phyloP scores from a whole-genome alignment of 768 basidiomycete genomes.

The Gloeophyllum trabeum region DNA sequence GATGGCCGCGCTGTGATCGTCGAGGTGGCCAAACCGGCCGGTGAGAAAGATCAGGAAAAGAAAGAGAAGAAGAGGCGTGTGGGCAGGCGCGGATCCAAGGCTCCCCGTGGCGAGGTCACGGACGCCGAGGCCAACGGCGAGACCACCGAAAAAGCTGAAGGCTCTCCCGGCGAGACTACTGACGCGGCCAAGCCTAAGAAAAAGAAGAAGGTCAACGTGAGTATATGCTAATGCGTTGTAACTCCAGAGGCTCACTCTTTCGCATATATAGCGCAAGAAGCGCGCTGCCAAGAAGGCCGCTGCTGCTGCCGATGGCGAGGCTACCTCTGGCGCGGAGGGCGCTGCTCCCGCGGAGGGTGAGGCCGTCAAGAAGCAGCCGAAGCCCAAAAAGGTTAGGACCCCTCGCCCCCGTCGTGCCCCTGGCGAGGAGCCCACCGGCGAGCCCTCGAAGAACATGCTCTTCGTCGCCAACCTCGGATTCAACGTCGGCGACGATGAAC shows the following conservation, averaged over 20 bases:
- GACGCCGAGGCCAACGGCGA: slow-evolving; percentile 86
- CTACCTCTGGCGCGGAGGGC: slow-evolving; percentile 22
- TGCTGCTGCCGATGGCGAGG: slow-evolving; percentile 16
- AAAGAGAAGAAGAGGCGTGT: slow-evolving; percentile 71
- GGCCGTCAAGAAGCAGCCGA: slow-evolving; percentile 30
- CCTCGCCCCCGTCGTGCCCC: slow-evolving; percentile 55
- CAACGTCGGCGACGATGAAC: slow-evolving; percentile 76
- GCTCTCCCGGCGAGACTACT: slow-evolving; percentile 29
- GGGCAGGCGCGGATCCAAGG: slow-evolving; percentile 78
- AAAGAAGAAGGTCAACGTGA: slow-evolving; percentile 58
- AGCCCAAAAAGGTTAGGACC: slow-evolving; percentile 44
- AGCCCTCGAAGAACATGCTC: slow-evolving; percentile 80
- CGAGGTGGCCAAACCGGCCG: slow-evolving; percentile 87
- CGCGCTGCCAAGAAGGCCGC: slow-evolving; percentile 31
- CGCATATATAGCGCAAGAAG: slow-evolving; percentile 40
- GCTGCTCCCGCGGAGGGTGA: slow-evolving; percentile 35
- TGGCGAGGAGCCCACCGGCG: slow-evolving; percentile 79
- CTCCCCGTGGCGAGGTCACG: slow-evolving; percentile 81
- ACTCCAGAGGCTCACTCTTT: not conserved
- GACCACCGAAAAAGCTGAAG: slow-evolving; percentile 41
- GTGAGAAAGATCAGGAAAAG: slow-evolving; percentile 77
- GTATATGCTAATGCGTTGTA: slow-evolving; percentile 29
- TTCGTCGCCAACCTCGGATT: slow-evolving; percentile 99
- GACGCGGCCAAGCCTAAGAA: slow-evolving; percentile 63
- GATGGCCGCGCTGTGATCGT: slow-evolving; percentile 83